Conservation (phyloP, 2,329 filamentous ascomycete genomes). For the Cercospora sesami region DNA sequence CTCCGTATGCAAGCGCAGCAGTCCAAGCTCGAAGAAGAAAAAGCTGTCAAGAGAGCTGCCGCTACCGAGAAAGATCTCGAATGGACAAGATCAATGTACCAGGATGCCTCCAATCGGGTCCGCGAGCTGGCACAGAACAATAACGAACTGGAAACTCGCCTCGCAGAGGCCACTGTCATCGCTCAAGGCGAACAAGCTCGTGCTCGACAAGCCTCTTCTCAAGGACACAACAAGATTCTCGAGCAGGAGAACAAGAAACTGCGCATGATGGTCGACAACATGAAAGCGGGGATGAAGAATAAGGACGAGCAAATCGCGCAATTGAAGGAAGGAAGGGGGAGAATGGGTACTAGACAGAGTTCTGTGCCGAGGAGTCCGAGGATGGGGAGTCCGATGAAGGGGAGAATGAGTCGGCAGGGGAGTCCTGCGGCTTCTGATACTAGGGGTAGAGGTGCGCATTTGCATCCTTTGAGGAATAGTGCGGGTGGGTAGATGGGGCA, state of each 20-base stretch:
- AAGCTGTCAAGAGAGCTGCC: constrained; percentile 36
- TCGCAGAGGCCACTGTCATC: constrained; percentile 29
- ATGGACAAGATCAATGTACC: constrained; percentile 61
- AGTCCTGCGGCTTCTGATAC: constrained; percentile 34
- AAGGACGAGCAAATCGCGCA: constrained; percentile 40
- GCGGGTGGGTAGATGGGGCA: background rate
- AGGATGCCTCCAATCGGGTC: constrained; percentile 55
- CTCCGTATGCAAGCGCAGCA: constrained; percentile 28
- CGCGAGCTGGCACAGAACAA: constrained; percentile 52
- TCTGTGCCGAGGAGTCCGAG: constrained; percentile 42
- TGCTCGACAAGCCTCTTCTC: constrained; percentile 30
- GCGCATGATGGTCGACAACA: constrained; percentile 31
- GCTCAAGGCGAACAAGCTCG: constrained; percentile 35
- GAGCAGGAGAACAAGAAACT: constrained; percentile 34
- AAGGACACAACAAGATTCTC: constrained; percentile 28
- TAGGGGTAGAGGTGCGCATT: constrained; percentile 14
- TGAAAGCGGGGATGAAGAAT: constrained; percentile 34
- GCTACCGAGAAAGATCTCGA: constrained; percentile 52
- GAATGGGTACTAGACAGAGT: constrained; percentile 40
- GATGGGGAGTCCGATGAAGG: constrained; percentile 37
- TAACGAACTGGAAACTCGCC: constrained; percentile 46
- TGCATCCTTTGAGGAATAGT: constrained; percentile 30
- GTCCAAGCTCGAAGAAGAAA: constrained; percentile 30
- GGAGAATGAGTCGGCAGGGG: constrained; percentile 31
- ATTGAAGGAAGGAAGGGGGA: constrained; percentile 38